Evolutionary conservation across 202 grass and related monocot species (phyloP).

Genomic region (Thinopyrum obtusiflorum): DNA sequence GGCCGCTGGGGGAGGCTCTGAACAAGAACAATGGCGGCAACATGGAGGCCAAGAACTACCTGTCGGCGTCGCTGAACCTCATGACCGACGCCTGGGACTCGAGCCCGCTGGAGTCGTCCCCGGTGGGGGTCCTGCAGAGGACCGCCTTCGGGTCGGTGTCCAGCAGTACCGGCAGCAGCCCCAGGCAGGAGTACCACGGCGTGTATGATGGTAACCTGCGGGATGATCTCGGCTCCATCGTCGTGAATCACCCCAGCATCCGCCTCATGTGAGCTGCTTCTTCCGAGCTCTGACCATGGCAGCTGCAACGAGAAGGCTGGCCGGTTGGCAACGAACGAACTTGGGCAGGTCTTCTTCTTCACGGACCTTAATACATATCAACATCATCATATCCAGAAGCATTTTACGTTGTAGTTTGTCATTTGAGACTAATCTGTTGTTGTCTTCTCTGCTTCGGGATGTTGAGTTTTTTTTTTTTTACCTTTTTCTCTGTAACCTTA

Average conservation of each 20-base stretch:
- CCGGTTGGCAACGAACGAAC: neutral
- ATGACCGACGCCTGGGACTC: conserved; percentile 72
- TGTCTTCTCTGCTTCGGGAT: conserved; percentile 24
- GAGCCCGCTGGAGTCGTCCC: conserved; percentile 68
- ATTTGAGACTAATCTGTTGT: conserved; percentile 36
- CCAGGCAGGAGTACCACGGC: conserved; percentile 61
- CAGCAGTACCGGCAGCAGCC: conserved; percentile 86
- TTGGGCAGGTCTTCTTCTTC: neutral
- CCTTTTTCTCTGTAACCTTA: conserved; percentile 26
- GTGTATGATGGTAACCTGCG: conserved; percentile 52
- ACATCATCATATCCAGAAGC: conserved; percentile 14
- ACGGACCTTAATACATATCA: conserved; percentile 22
- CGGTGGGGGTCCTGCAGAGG: conserved; percentile 83
- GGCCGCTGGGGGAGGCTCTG: conserved; percentile 85
- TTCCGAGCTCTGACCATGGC: neutral
- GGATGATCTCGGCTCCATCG: conserved; percentile 70
- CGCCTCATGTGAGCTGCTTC: conserved; percentile 36
- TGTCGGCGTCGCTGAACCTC: conserved; percentile 59
- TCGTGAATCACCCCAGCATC: conserved; percentile 74
- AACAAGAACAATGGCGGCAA: conserved; percentile 52
- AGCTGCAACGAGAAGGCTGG: conserved; percentile 31
- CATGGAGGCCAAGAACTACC: conserved; percentile 29
- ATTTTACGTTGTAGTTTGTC: conserved; percentile 26
- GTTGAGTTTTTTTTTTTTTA: neutral
- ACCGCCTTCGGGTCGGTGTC: conserved; percentile 78